These are phyloP conservation scores for Saitozyma sp. DNA, from an alignment of 768 basidiomycete species.

Conservation along the genomic window DNA sequence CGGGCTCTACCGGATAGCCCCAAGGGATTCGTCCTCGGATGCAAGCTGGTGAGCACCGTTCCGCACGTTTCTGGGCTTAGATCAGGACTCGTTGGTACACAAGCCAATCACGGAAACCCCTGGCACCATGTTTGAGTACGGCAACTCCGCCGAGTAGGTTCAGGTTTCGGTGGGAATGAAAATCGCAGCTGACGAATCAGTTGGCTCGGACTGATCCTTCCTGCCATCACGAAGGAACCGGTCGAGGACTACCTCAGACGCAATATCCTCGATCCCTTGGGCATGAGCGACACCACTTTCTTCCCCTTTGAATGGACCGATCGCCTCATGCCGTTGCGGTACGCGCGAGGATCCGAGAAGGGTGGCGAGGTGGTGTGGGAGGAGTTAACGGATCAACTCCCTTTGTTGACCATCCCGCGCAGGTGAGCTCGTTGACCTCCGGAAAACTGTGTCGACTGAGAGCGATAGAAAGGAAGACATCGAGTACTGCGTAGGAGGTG, in stretches of 20 bases:
- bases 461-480: constrained; percentile 17
- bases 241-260: constrained; percentile 33
- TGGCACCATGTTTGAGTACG: constrained; percentile 37
- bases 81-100: constrained; percentile 37
- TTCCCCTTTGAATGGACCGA: constrained; percentile 29
- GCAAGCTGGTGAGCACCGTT: constrained; percentile 29
- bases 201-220: constrained; percentile 32
- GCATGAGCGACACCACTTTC: constrained; percentile 37
- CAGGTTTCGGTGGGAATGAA: no score
- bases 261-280: constrained; percentile 27
- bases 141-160: constrained; percentile 35
- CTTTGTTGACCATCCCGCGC: background rate
- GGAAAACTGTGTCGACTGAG: no score
- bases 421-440: constrained; percentile 4
- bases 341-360: background rate
- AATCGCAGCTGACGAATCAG: no score
- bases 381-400: constrained; percentile 7
- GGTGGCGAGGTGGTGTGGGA: constrained; percentile 16
- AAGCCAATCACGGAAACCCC: constrained; percentile 33
- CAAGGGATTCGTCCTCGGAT: constrained; percentile 37
- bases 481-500: constrained; percentile 44
- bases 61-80: background rate
- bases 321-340: constrained; percentile 26
- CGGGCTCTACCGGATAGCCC: constrained; percentile 20
- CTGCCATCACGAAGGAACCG: constrained; percentile 11